These are phyloP conservation scores for Pseudovirgaria hyperparasitica DNA, from an alignment of 2,329 filamentous ascomycete species.

Conservation along the genomic window DNA sequence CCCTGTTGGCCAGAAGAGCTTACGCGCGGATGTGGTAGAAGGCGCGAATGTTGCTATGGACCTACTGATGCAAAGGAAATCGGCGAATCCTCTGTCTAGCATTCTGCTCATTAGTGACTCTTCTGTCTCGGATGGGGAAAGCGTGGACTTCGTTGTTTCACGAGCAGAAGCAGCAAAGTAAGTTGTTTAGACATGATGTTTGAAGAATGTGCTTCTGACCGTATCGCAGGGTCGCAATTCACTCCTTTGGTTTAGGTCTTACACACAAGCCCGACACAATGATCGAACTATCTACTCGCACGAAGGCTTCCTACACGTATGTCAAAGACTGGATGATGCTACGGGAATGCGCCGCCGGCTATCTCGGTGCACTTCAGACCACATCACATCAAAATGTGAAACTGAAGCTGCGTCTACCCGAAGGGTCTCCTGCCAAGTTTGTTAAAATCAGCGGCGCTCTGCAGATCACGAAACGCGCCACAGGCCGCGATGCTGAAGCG, in stretches of 20 bases:
- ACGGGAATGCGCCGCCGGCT: slow-evolving; percentile 87
- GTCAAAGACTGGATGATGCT: slow-evolving; percentile 99
- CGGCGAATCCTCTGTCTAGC: slow-evolving; percentile 86
- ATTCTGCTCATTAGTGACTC: slow-evolving; percentile 97
- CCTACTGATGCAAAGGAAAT: slow-evolving; percentile 91
- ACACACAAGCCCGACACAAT: slow-evolving; percentile 98
- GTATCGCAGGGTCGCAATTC: slow-evolving; percentile 64
- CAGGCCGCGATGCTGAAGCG: slow-evolving; percentile 86
- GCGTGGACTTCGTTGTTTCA: slow-evolving; percentile 95
- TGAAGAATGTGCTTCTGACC: slow-evolving; percentile 9
- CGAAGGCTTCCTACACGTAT: slow-evolving; percentile 94
- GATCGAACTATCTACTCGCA: slow-evolving; percentile 91
- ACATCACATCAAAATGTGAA: slow-evolving; percentile 98
- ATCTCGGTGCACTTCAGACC: slow-evolving; percentile 80
- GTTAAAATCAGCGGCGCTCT: slow-evolving; percentile 96
- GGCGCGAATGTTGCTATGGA: slow-evolving; percentile 98
- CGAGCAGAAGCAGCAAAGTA: slow-evolving; percentile 93
- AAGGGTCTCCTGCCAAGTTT: slow-evolving; percentile 95
- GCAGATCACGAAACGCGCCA: slow-evolving; percentile 91
- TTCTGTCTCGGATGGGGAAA: slow-evolving; percentile 84
- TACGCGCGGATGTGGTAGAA: slow-evolving; percentile 91
- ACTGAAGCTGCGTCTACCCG: slow-evolving; percentile 82
- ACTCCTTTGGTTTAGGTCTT: slow-evolving; percentile 90
- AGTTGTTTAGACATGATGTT: slow-evolving; percentile 23
- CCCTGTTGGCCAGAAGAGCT: slow-evolving; percentile 90